Base-by-base conservation (phyloP, 169 alveolate species). In the Plasmodium vivax region DNA sequence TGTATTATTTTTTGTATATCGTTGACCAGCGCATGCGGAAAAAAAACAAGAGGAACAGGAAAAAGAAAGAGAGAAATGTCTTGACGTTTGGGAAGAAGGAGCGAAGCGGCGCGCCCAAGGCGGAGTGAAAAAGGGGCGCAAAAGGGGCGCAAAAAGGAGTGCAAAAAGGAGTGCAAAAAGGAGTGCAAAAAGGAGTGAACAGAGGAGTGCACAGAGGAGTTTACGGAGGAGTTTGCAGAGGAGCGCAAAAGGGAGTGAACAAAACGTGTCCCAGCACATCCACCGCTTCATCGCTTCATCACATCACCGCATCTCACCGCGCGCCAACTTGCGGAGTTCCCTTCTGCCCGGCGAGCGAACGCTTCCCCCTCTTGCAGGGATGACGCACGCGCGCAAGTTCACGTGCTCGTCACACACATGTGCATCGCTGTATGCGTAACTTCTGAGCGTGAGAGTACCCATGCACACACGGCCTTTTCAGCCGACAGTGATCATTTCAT, bases 41-140 rank as follows among this genome's bases (percentile, higher is more conserved):
- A 27, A 56, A 82, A 82, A 82, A 36, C 16, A 81, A 51, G 16
- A 51, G 32, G n/a, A 41, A 41, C 43, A 79, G 51, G 43, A 36
- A 27, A 79, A 79, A 79, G 23, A 62, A 79, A n/a, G 68, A 79
- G 51, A 79, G 51, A 79, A 30, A 38, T 30, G 84, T 79, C 84
- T 79, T 79, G 51, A 79, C 45, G 45, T 12, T 19, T 79, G 54
- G 54, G 45, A 79, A 75, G 45, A 75, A 79, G 27, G 84, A 36
- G 71, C 45, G 8, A 79, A 62, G 19, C 34, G 75, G 75, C 27
- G 27, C 34, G 36, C 38, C 27, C 75, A 62, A 62, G 34, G 34
- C 14, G n/a, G 27, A 62, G 72, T 56, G 72, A 56, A 12, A 2
- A 56, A 56, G n/a, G 30, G 23, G 72, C n/a, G 72, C 2, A n/a